phyloP scores from a whole-genome alignment of 2,329 filamentous ascomycete genomes.

The Penicillium corylophilum region DNA sequence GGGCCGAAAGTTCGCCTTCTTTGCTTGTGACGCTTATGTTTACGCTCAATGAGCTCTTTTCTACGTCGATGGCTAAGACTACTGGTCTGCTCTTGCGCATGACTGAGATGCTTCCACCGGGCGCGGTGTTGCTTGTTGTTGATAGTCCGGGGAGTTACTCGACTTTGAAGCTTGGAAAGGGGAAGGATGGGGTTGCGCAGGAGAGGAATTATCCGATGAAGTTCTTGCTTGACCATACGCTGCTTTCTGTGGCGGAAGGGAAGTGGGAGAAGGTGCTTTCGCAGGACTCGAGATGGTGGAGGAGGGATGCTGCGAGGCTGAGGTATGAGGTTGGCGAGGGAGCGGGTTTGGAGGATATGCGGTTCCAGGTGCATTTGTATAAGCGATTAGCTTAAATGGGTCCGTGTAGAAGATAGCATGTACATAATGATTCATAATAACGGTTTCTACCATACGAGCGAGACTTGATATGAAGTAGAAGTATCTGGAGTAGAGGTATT shows the following conservation, averaged over 20 bases:
- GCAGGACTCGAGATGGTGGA: slow-evolving; percentile 82
- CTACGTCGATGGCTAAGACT: slow-evolving; percentile 69
- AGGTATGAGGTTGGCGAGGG: slow-evolving; percentile 84
- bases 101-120: slow-evolving; percentile 56
- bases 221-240: slow-evolving; percentile 81
- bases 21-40: slow-evolving; percentile 80
- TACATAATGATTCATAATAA: background rate
- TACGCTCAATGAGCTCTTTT: slow-evolving; percentile 93
- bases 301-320: slow-evolving; percentile 61
- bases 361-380: slow-evolving; percentile 89
- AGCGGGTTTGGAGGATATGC: slow-evolving; percentile 88
- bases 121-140: slow-evolving; percentile 75
- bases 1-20: background rate
- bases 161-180: slow-evolving; percentile 67
- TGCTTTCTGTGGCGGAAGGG: slow-evolving; percentile 54
- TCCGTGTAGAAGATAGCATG: background rate
- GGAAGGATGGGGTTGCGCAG: slow-evolving; percentile 39
- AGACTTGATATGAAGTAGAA: slow-evolving; percentile 11
- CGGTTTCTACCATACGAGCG: background rate
- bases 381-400: slow-evolving; percentile 33
- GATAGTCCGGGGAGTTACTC: slow-evolving; percentile 95
- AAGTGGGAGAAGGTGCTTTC: slow-evolving; percentile 73
- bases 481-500: slow-evolving; percentile 27
- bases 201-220: slow-evolving; percentile 82
- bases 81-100: slow-evolving; percentile 73